A percentile compares a stretch with the other conserved stretches of the same genome.
These are phyloP conservation scores for Calonectria pteridis DNA, from an alignment of 2,329 filamentous ascomycete species.

Conservation along the genomic window DNA sequence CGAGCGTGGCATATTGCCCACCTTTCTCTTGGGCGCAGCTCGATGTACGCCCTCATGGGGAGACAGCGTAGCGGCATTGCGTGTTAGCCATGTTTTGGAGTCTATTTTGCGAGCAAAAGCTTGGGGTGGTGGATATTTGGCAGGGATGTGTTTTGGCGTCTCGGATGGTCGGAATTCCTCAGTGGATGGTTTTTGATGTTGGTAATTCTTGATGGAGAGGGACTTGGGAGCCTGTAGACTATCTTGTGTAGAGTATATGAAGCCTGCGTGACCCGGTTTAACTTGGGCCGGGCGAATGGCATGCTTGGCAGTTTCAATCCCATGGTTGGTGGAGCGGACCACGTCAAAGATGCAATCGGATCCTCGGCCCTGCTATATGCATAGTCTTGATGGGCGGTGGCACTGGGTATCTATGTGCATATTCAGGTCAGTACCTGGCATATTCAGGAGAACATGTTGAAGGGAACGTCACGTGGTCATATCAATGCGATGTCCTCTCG, in stretches of 20 bases:
- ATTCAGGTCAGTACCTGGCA: background rate
- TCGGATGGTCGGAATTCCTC: constrained; percentile 43
- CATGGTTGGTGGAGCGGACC: constrained; percentile 13
- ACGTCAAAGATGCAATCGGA: constrained; percentile 12
- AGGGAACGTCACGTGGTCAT: background rate
- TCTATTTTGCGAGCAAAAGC: constrained; percentile 46
- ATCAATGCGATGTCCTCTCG: background rate
- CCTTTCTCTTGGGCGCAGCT: constrained; percentile 11
- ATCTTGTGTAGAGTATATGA: constrained; percentile 35
- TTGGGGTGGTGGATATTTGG: constrained; percentile 39
- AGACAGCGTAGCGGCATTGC: constrained; percentile 24
- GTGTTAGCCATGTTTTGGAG: constrained; percentile 37
- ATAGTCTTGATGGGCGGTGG: background rate
- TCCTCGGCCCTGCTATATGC: constrained; percentile 17
- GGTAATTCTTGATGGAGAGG: constrained; percentile 36
- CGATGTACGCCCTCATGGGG: constrained; percentile 15
- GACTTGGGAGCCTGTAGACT: constrained; percentile 29
- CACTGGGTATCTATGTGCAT: background rate
- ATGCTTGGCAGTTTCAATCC: constrained; percentile 8
- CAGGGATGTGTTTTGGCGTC: constrained; percentile 44
- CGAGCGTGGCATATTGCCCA: background rate
- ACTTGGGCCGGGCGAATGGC: background rate
- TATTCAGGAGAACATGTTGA: background rate
- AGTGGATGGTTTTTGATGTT: constrained; percentile 40
- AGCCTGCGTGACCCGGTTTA: constrained; percentile 13